These are phyloP conservation scores for Imleria badia DNA, from an alignment of 768 basidiomycete species.

Conservation along the genomic window DNA sequence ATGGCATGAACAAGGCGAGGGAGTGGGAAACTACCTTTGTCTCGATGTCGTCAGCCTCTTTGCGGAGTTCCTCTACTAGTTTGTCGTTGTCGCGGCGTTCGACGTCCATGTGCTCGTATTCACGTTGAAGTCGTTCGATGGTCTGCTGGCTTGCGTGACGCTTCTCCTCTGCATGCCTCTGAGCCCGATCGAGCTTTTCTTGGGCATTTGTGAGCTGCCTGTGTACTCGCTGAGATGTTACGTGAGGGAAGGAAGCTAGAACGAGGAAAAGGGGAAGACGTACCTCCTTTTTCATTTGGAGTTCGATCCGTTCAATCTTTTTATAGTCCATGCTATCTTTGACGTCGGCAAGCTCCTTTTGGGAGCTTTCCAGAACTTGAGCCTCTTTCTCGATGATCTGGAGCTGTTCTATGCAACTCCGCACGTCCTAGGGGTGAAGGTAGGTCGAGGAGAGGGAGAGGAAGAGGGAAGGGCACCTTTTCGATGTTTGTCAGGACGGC, in stretches of 20 bases:
- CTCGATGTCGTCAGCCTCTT: slow-evolving; percentile 67
- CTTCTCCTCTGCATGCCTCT: slow-evolving; percentile 79
- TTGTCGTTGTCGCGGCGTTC: slow-evolving; percentile 79
- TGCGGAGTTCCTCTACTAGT: slow-evolving; percentile 72
- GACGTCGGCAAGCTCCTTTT: slow-evolving; percentile 67
- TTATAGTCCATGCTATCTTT: slow-evolving; percentile 70
- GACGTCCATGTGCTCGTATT: slow-evolving; percentile 76
- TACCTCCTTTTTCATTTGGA: slow-evolving; percentile 69
- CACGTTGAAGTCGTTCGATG: slow-evolving; percentile 71
- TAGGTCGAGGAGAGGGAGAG: neutral
- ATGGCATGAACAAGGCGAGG: neutral
- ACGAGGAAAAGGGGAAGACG: slow-evolving; percentile 7
- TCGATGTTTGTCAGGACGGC: slow-evolving; percentile 71
- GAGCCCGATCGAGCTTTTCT: slow-evolving; percentile 78
- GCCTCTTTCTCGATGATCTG: slow-evolving; percentile 71
- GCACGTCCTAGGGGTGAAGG: slow-evolving; percentile 54
- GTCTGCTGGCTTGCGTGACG: slow-evolving; percentile 68
- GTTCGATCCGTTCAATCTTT: slow-evolving; percentile 70
- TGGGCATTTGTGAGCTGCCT: slow-evolving; percentile 80
- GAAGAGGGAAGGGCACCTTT: slow-evolving; percentile 47
- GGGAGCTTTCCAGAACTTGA: slow-evolving; percentile 56
- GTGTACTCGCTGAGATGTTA: slow-evolving; percentile 59
- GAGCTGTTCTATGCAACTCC: slow-evolving; percentile 72
- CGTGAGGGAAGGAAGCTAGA: neutral
- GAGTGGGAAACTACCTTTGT: slow-evolving; percentile 45